These are phyloP conservation scores for Parafenestella ontariensis DNA, from an alignment of 2,329 filamentous ascomycete genomes.

Conservation along the genomic window DNA sequence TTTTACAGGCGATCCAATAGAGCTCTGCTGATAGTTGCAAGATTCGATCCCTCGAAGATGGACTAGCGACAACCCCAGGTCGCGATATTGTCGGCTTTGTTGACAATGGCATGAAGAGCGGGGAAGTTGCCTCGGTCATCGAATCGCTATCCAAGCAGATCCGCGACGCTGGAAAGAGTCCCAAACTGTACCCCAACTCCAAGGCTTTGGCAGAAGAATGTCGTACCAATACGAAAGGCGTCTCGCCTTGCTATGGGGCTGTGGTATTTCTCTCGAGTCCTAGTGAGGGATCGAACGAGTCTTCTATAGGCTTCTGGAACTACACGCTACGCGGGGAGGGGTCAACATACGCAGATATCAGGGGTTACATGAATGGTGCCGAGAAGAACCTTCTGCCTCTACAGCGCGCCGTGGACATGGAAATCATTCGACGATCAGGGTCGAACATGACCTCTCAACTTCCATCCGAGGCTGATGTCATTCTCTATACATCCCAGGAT, in stretches of 20 bases:
- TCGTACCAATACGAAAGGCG: constrained; percentile 12
- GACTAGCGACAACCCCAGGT: constrained; percentile 16
- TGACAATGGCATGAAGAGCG: constrained; percentile 32
- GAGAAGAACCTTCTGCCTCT: constrained; percentile 29
- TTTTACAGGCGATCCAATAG: not conserved
- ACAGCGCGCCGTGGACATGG: constrained; percentile 30
- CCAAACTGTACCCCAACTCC: constrained; percentile 16
- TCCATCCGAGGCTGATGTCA: constrained; percentile 13
- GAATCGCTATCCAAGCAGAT: constrained; percentile 24
- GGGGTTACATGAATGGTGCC: constrained; percentile 12
- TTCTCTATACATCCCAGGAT: constrained; percentile 23
- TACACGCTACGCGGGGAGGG: constrained; percentile 28
- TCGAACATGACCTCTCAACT: constrained; percentile 7
- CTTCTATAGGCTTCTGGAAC: constrained; percentile 28
- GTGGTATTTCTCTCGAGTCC: constrained; percentile 30
- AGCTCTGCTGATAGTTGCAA: constrained; percentile 5
- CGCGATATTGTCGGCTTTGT: constrained; percentile 32
- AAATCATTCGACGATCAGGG: constrained; percentile 53
- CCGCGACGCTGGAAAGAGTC: constrained; percentile 22
- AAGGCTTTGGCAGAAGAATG: constrained; percentile 22
- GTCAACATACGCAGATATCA: constrained; percentile 19
- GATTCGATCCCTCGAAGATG: constrained; percentile 28
- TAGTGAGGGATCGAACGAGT: constrained; percentile 37
- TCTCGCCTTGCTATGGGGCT: constrained; percentile 26
- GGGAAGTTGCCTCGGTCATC: constrained; percentile 28